These are phyloP conservation scores for Emericellopsis cladophorae DNA, from an alignment of 2,329 filamentous ascomycete species.

Conservation along the genomic window DNA sequence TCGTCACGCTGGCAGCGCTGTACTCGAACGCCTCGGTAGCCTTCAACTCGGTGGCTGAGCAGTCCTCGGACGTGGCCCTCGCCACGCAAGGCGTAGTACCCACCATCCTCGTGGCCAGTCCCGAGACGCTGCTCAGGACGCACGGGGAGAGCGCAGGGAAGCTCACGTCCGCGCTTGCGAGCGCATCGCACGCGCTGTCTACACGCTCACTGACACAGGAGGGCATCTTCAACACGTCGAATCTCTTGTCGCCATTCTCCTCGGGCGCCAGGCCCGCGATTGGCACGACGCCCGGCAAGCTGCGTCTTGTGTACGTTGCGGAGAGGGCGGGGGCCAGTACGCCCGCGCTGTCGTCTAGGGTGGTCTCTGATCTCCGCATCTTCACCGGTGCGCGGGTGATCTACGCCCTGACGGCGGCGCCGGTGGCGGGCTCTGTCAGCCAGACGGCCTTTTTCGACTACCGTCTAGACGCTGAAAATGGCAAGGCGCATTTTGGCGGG, in stretches of 20 bases:
- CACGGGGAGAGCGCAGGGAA: slow-evolving; percentile 49
- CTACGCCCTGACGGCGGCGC: slow-evolving; percentile 71
- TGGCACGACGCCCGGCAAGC: slow-evolving; percentile 53
- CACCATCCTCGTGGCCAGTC: slow-evolving; percentile 69
- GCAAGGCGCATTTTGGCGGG: slow-evolving; percentile 58
- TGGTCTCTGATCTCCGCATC: slow-evolving; percentile 70
- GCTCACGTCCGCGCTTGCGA: slow-evolving; percentile 42
- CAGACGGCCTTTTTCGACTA: slow-evolving; percentile 89
- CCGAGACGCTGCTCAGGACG: slow-evolving; percentile 56
- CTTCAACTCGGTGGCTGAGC: slow-evolving; percentile 75
- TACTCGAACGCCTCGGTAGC: slow-evolving; percentile 77
- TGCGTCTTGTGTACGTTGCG: slow-evolving; percentile 71
- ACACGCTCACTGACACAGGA: slow-evolving; percentile 53
- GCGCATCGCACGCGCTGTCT: slow-evolving; percentile 59
- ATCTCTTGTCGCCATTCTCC: slow-evolving; percentile 31
- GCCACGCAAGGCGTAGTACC: slow-evolving; percentile 66
- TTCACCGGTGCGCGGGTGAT: slow-evolving; percentile 70
- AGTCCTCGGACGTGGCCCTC: slow-evolving; percentile 55
- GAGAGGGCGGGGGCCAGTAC: slow-evolving; percentile 54
- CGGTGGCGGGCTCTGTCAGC: slow-evolving; percentile 78
- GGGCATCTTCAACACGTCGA: slow-evolving; percentile 57
- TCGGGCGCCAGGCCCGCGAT: slow-evolving; percentile 47
- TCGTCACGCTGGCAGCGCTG: slow-evolving; percentile 69
- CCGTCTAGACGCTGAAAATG: slow-evolving; percentile 32
- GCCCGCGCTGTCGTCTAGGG: slow-evolving; percentile 52